These are phyloP conservation scores for Magnusiomyces clavatus DNA, from an alignment of 1,139 yeast species.

Conservation along the genomic window DNA sequence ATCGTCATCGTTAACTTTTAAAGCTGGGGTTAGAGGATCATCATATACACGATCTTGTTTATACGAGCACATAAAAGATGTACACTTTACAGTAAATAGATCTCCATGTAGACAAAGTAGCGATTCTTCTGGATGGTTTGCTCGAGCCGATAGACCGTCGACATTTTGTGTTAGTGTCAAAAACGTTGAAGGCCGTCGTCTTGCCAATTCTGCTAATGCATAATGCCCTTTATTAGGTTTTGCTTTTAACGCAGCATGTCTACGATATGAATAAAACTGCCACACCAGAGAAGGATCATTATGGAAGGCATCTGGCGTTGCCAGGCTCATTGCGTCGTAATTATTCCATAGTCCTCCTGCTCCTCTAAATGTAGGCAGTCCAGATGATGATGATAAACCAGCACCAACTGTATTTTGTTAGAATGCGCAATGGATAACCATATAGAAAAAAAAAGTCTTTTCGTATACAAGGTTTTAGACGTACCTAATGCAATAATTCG, in stretches of 20 bases:
- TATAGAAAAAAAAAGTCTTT: not conserved
- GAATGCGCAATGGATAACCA: too few species aligned
- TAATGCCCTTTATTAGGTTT: slow-evolving; percentile 66
- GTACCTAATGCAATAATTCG: slow-evolving; percentile 54
- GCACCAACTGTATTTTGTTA: slow-evolving; percentile 50
- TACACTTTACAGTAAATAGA: slow-evolving; percentile 63
- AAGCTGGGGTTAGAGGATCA: slow-evolving; percentile 57
- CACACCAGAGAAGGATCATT: slow-evolving; percentile 80
- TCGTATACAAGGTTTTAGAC: slow-evolving; percentile 7
- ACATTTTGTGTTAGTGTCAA: slow-evolving; percentile 76
- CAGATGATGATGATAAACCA: slow-evolving; percentile 72
- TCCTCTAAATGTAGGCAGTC: slow-evolving; percentile 67
- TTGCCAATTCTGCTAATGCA: slow-evolving; percentile 54
- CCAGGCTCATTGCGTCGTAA: slow-evolving; percentile 72
- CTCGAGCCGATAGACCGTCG: slow-evolving; percentile 64
- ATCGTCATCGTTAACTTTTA: slow-evolving; percentile 31
- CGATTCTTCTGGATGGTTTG: slow-evolving; percentile 46
- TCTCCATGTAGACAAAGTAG: slow-evolving; percentile 74
- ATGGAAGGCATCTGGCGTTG: slow-evolving; percentile 85
- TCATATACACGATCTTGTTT: slow-evolving; percentile 43
- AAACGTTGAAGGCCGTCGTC: slow-evolving; percentile 31
- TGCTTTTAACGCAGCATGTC: slow-evolving; percentile 58
- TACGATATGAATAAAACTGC: slow-evolving; percentile 74
- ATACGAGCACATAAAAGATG: slow-evolving; percentile 64
- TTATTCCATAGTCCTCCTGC: slow-evolving; percentile 71